phyloP scores from a whole-genome alignment of 2,329 filamentous ascomycete species.

The Aureobasidium sp. region DNA sequence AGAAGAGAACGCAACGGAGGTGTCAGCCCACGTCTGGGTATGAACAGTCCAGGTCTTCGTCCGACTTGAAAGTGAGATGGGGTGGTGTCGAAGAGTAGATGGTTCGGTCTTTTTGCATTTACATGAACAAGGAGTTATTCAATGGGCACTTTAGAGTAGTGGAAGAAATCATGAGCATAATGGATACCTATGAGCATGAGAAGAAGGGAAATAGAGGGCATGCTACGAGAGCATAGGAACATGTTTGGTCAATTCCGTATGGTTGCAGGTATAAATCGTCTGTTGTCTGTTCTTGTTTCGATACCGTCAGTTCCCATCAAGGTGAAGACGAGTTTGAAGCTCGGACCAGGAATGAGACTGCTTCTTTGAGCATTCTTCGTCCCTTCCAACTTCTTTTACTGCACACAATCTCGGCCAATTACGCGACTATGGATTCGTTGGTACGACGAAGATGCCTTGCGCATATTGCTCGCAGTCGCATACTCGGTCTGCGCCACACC shows the following conservation, averaged over 20 bases:
- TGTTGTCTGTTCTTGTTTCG: background rate
- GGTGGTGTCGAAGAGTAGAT: background rate
- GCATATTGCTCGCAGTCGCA: background rate
- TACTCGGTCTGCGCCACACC: background rate
- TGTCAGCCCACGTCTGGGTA: slow-evolving; percentile 1
- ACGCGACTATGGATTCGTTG: background rate
- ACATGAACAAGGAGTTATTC: background rate
- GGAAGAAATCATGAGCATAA: background rate
- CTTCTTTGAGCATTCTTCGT: background rate
- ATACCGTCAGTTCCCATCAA: background rate
- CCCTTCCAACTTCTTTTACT: background rate
- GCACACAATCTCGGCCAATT: background rate
- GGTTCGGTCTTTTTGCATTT: background rate
- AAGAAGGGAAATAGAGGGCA: background rate
- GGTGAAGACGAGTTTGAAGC: background rate
- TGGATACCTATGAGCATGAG: slow-evolving; percentile 1
- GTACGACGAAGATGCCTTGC: background rate
- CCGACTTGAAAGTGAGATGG: background rate
- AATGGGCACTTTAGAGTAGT: background rate
- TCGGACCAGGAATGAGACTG: background rate
- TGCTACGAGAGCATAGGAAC: background rate
- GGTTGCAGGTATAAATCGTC: background rate
- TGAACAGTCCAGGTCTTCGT: slow-evolving; percentile 6
- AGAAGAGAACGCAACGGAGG: slow-evolving; percentile 13
- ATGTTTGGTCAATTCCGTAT: background rate